Evolutionary conservation across 805 yeast species (phyloP).

Genomic region (Candida andamanensis): DNA sequence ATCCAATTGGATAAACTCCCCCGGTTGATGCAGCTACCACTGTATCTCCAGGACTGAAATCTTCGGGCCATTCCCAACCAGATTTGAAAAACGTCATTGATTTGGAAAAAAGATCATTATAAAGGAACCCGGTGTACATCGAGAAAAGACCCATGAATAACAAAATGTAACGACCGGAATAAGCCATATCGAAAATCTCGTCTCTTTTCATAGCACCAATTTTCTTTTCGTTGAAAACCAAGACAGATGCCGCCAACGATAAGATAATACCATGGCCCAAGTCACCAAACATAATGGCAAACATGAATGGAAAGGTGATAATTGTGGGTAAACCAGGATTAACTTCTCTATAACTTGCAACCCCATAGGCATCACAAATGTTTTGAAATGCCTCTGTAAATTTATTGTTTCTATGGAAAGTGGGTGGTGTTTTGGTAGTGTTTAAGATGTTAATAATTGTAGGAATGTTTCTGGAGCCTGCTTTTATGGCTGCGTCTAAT

Average conservation of each 20-base stretch:
- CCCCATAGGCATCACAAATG: conserved; percentile 93
- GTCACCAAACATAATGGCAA: conserved; percentile 99
- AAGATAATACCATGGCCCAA: conserved; percentile 91
- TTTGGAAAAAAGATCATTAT: conserved; percentile 90
- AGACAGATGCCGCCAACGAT: conserved; percentile 61
- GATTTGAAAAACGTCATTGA: conserved; percentile 83
- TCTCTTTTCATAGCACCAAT: conserved; percentile 70
- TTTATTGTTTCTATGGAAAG: conserved; percentile 90
- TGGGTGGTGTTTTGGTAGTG: conserved; percentile 88
- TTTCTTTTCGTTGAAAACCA: conserved; percentile 70
- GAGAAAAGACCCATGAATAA: conserved; percentile 92
- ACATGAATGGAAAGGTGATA: conserved; percentile 96
- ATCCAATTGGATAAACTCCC: conserved; percentile 68
- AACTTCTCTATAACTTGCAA: conserved; percentile 88
- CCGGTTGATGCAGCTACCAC: conserved; percentile 64
- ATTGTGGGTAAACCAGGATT: conserved; percentile 95
- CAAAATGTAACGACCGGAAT: conserved; percentile 83
- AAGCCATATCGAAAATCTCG: conserved; percentile 97
- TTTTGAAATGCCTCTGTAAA: conserved; percentile 90
- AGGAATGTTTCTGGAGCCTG: conserved; percentile 52
- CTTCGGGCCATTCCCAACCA: conserved; percentile 92
- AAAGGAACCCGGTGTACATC: conserved; percentile 89
- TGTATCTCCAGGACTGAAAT: conserved; percentile 63
- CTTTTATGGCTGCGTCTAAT: conserved; percentile 64
- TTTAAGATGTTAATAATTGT: conserved; percentile 53